Conservation (phyloP, 2,329 filamentous ascomycete species). For the Sporothrix mexicana region DNA sequence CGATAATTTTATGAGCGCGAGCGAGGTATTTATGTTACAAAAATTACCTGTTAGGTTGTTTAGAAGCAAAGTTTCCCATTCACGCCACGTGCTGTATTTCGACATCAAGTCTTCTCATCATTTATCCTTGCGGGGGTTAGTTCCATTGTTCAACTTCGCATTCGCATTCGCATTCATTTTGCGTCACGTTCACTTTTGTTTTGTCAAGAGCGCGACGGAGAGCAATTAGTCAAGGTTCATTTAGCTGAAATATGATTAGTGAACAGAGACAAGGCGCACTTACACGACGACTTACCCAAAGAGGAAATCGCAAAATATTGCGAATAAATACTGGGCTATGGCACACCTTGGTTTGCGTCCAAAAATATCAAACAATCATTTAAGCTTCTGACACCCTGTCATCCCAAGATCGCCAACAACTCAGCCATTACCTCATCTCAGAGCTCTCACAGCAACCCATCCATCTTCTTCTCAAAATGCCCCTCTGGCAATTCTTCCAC, state of each 20-base stretch:
- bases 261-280: background rate
- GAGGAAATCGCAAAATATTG: too few species aligned
- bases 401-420: background rate
- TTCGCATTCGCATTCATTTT: constrained; percentile 11
- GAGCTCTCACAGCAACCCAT: background rate
- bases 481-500: constrained; percentile 53
- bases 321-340: background rate
- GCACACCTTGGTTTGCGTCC: too few species aligned
- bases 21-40: too few species aligned
- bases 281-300: constrained; percentile 1
- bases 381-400: background rate
- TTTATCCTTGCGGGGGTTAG: background rate
- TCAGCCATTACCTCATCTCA: background rate
- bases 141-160: background rate
- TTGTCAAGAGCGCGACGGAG: constrained; percentile 19
- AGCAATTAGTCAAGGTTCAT: too few species aligned
- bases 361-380: background rate
- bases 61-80: too few species aligned
- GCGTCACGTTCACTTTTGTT: background rate
- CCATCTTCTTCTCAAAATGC: constrained; percentile 43
- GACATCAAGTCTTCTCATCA: too few species aligned
- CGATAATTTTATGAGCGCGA: too few species aligned
- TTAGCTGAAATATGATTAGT: background rate
- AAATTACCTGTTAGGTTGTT: too few species aligned
- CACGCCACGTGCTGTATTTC: too few species aligned